A percentile compares a stretch with the other conserved stretches of the same genome.
These are phyloP conservation scores for Aspergillus asperescens DNA, from an alignment of 495 filamentous ascomycete species.

Conservation along the genomic window DNA sequence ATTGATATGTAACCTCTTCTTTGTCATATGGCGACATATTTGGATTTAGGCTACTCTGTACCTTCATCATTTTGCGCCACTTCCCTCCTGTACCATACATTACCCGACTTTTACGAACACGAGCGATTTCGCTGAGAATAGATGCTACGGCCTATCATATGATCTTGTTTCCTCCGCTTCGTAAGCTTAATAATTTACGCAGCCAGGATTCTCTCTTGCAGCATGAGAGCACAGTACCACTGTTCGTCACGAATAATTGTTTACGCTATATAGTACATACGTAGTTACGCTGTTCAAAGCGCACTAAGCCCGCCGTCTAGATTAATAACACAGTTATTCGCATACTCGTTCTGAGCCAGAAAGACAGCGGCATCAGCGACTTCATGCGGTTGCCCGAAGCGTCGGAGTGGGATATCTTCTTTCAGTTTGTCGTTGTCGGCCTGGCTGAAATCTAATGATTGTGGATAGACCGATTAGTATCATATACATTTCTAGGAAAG, in stretches of 20 bases:
- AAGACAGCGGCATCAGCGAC: conserved; percentile 79
- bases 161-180: not conserved
- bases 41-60: not conserved
- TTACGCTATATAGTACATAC: not conserved
- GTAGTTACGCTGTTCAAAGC: conserved; percentile 27
- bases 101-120: not conserved
- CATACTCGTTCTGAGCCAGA: conserved; percentile 70
- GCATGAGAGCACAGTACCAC: not conserved
- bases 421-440: conserved; percentile 30
- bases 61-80: not conserved
- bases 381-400: conserved; percentile 63
- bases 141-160: not conserved
- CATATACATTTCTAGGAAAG: not conserved
- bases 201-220: too few species aligned
- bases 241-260: not conserved
- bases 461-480: not conserved
- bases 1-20: not conserved
- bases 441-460: conserved; percentile 30
- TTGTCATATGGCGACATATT: not conserved
- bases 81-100: conserved; percentile 12
- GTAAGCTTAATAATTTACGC: too few species aligned
- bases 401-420: conserved; percentile 57
- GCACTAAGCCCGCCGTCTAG: conserved; percentile 82
- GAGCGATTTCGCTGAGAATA: not conserved
- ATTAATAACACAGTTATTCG: conserved; percentile 79